These are phyloP conservation scores for Ceratocystis alfenasii DNA, from an alignment of 2,329 filamentous ascomycete genomes.

Conservation along the genomic window DNA sequence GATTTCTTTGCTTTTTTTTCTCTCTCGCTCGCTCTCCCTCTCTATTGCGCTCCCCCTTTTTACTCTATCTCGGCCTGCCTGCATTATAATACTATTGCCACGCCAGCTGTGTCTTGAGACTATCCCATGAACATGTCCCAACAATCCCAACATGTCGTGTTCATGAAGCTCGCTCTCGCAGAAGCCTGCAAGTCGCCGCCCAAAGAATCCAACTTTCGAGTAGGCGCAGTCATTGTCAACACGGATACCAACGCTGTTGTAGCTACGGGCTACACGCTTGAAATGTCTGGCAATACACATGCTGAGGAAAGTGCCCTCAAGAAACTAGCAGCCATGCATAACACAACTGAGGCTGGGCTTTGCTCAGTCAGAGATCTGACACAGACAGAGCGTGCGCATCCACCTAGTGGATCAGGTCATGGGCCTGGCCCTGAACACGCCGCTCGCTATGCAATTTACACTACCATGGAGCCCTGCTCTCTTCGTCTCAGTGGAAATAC, in stretches of 20 bases:
- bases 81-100: not conserved
- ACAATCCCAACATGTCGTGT: slow-evolving; percentile 1
- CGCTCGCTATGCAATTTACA: slow-evolving; percentile 50
- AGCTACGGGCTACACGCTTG: slow-evolving; percentile 78
- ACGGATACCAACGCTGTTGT: slow-evolving; percentile 47
- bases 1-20: not conserved
- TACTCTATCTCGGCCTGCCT: not conserved
- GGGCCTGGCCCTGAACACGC: no score
- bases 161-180: slow-evolving; percentile 16
- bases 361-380: slow-evolving; percentile 30
- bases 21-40: not conserved
- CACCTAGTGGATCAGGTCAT: no score
- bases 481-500: slow-evolving; percentile 61
- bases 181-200: slow-evolving; percentile 44
- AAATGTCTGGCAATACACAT: slow-evolving; percentile 86
- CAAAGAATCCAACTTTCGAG: slow-evolving; percentile 82
- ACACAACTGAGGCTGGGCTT: slow-evolving; percentile 37
- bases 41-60: not conserved
- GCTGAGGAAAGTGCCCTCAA: slow-evolving; percentile 85
- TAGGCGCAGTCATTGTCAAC: slow-evolving; percentile 77
- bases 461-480: slow-evolving; percentile 82
- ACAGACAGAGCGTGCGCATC: slow-evolving; percentile 25
- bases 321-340: slow-evolving; percentile 45
- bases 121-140: not conserved
- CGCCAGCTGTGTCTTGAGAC: not conserved